Evolutionary conservation across 768 basidiomycete genomes (phyloP).

Genomic region (Lactarius indigo): DNA sequence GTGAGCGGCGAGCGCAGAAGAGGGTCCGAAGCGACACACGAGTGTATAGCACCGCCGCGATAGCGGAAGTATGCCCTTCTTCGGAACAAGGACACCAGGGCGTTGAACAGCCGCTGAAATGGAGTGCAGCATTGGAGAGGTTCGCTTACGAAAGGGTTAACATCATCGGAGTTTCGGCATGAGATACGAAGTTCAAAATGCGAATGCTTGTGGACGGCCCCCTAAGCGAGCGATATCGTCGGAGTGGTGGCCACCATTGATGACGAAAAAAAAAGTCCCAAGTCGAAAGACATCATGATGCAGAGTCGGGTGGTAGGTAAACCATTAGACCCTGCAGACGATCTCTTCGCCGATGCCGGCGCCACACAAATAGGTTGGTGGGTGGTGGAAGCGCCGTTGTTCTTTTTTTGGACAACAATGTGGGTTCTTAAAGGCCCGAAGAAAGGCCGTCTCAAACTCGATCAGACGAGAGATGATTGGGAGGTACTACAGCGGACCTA

Average conservation of each 20-base stretch:
- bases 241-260: constrained; percentile 2
- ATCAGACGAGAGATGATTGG: constrained; percentile 2
- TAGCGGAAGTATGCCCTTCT: background rate
- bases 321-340: background rate
- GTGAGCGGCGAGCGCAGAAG: constrained; percentile 4
- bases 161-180: background rate
- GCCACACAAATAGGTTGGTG: constrained; percentile 15
- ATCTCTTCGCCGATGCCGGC: background rate
- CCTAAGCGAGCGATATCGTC: constrained; percentile 14
- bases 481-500: background rate
- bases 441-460: constrained; percentile 10
- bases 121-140: background rate
- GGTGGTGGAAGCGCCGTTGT: background rate
- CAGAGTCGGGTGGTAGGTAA: background rate
- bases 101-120: constrained; percentile 6
- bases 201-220: background rate
- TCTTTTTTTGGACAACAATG: background rate
- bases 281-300: background rate
- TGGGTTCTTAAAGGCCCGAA: constrained; percentile 7
- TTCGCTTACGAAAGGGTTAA: constrained; percentile 1
- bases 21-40: background rate
- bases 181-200: background rate
- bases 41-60: background rate
- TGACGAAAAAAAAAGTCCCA: background rate
- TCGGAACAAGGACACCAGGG: constrained; percentile 2